Evolutionary conservation across 202 grass and related monocot species (phyloP).

Genomic region (Musa balbisiana): DNA sequence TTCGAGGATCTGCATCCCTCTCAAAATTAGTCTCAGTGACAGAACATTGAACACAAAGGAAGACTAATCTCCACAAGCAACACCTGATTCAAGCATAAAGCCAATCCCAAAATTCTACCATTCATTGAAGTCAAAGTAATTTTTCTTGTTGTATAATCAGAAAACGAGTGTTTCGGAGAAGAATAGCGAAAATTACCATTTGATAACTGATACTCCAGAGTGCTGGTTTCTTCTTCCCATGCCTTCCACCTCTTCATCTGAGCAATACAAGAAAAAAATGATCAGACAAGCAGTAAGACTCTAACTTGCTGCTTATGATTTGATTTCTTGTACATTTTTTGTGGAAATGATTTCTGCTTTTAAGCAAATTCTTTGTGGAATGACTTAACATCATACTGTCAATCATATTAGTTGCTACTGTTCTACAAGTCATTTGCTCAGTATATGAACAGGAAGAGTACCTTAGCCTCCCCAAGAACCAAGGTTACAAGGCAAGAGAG

Average conservation of each 20-base stretch:
- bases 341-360: neutral
- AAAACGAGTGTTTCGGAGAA: neutral
- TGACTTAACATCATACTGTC: neutral
- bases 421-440: neutral
- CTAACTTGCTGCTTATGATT: neutral
- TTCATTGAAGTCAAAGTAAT: neutral
- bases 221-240: conserved; percentile 19
- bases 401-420: neutral
- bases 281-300: neutral
- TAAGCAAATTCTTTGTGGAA: neutral
- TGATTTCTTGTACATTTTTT: neutral
- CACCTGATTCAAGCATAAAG: neutral
- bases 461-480: conserved; percentile 1
- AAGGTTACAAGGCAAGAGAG: conserved; percentile 5
- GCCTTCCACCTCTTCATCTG: conserved; percentile 17
- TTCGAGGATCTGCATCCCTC: conserved; percentile 6
- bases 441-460: neutral
- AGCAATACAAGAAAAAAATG: neutral
- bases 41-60: no score
- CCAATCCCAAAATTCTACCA: neutral
- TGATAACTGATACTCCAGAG: conserved; percentile 3
- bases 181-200: neutral
- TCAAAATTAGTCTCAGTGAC: neutral
- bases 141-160: neutral
- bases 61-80: neutral